These are phyloP conservation scores for Chaetomium olivaceum DNA, from an alignment of 2,329 filamentous ascomycete species.

Conservation along the genomic window DNA sequence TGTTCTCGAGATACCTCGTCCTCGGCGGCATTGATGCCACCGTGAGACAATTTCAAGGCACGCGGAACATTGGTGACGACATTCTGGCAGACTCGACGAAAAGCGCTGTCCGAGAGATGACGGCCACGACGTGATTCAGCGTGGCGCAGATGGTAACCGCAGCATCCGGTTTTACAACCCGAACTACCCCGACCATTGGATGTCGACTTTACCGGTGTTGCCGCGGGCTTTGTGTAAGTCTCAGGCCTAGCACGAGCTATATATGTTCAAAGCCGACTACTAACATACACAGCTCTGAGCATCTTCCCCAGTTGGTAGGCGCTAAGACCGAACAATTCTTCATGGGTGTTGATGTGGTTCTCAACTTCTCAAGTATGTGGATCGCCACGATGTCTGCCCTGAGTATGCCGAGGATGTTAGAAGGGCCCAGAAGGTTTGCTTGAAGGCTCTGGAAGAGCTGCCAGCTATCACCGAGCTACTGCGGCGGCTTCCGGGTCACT, in stretches of 20 bases:
- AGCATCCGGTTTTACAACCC: conserved; percentile 53
- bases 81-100: conserved; percentile 59
- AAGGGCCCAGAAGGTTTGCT: conserved; percentile 66
- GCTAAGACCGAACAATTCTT: conserved; percentile 57
- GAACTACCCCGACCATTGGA: conserved; percentile 59
- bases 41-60: conserved; percentile 59
- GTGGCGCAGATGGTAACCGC: conserved; percentile 43
- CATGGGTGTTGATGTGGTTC: conserved; percentile 66
- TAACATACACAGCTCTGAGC: conserved; percentile 49
- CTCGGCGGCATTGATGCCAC: conserved; percentile 75
- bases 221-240: conserved; percentile 74
- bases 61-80: conserved; percentile 47
- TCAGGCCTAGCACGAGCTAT: neutral
- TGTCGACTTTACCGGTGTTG: conserved; percentile 79
- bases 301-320: conserved; percentile 57
- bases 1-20: conserved; percentile 79
- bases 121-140: conserved; percentile 60
- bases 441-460: conserved; percentile 66
- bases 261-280: neutral
- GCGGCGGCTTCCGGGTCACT: conserved; percentile 67
- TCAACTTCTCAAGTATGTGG: conserved; percentile 84
- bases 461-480: conserved; percentile 56
- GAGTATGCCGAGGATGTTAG: conserved; percentile 72
- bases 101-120: conserved; percentile 63
- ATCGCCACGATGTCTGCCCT: conserved; percentile 81